Conservation (phyloP, 768 basidiomycete species). For the Tremella yokohamensis region DNA sequence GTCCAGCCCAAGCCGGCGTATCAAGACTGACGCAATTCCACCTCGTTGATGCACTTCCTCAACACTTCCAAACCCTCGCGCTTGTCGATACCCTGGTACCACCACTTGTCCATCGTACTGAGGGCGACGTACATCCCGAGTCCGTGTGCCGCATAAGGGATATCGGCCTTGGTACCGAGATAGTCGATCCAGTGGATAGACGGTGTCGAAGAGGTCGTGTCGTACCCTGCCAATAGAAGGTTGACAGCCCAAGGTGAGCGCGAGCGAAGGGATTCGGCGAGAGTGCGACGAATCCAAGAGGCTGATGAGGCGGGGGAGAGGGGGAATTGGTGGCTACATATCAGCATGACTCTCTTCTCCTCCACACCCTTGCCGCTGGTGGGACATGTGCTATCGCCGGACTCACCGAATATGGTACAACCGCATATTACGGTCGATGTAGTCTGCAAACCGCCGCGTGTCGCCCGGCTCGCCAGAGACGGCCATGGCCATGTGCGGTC, state of each 20-base stretch:
- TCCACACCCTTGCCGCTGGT: no score
- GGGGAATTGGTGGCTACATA: conserved; percentile 65
- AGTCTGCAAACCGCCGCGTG: conserved; percentile 95
- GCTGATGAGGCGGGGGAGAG: conserved; percentile 87
- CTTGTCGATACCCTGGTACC: conserved; percentile 76
- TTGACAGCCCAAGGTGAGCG: conserved; percentile 86
- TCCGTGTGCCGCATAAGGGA: conserved; percentile 92
- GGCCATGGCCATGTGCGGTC: conserved; percentile 89
- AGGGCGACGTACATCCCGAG: conserved; percentile 90
- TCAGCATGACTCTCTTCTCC: no score
- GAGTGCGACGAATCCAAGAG: conserved; percentile 85
- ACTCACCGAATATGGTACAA: conserved; percentile 83
- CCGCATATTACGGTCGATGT: conserved; percentile 89
- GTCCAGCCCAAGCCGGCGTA: background rate
- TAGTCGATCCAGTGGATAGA: conserved; percentile 88
- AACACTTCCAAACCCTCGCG: conserved; percentile 83
- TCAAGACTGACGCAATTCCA: conserved; percentile 63
- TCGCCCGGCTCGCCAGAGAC: conserved; percentile 96
- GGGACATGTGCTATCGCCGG: no score
- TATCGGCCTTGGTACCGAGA: conserved; percentile 78
- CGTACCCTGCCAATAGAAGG: conserved; percentile 87
- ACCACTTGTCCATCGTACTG: conserved; percentile 89
- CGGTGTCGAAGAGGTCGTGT: conserved; percentile 64
- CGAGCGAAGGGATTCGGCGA: conserved; percentile 85
- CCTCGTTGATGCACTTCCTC: conserved; percentile 81